These are phyloP conservation scores for Zostera marina DNA, from an alignment of 116 monocot species.

Conservation along the genomic window DNA sequence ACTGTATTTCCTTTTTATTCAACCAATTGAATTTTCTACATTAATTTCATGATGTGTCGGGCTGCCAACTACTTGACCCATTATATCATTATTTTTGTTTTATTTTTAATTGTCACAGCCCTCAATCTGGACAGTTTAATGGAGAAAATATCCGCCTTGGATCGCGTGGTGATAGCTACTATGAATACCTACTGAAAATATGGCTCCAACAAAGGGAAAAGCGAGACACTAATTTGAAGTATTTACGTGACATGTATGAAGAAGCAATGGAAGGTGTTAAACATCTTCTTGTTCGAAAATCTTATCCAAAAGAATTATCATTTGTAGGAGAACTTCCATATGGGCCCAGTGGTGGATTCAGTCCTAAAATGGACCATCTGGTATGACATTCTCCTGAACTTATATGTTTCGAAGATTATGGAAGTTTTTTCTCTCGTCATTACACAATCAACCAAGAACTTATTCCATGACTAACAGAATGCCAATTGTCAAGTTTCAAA, in stretches of 20 bases:
- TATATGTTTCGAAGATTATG: neutral
- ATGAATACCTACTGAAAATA: conserved; percentile 92
- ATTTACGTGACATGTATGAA: conserved; percentile 80
- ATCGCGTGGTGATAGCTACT: conserved; percentile 98
- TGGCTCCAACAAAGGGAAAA: conserved; percentile 71
- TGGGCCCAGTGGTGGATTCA: conserved; percentile 48
- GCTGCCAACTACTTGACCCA: neutral
- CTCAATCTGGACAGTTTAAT: conserved; percentile 71
- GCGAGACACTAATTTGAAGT: conserved; percentile 34
- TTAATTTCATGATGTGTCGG: neutral
- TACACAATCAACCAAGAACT: no score
- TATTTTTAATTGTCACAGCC: conserved; percentile 19
- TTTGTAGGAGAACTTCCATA: conserved; percentile 98
- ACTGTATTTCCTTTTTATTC: neutral
- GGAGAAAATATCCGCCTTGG: conserved; percentile 92
- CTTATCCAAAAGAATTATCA: conserved; percentile 76
- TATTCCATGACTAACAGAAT: no score
- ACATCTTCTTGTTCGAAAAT: conserved; percentile 82
- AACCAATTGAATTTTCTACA: neutral
- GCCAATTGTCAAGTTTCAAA: no score
- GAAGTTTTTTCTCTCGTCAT: neutral
- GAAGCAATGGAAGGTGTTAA: conserved; percentile 92
- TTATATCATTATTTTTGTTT: neutral
- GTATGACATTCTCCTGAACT: conserved; percentile 27
- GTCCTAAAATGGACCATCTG: conserved; percentile 99